Base-by-base conservation (phyloP, 83 land plant species). In the Thuja plicata region DNA sequence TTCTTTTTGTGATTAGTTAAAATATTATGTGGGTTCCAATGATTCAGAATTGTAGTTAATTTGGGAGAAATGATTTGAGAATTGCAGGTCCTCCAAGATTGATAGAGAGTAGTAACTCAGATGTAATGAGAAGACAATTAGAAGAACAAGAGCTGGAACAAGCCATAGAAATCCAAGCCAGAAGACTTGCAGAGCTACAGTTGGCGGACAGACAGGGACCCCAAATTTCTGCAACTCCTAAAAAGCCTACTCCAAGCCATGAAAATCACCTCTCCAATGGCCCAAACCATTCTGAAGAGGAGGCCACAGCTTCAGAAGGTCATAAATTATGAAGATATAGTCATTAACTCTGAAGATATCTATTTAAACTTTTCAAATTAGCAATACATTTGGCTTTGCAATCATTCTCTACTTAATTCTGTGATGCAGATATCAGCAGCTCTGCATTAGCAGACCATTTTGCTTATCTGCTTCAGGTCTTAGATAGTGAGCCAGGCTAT, bases 101-200 rank as follows among this genome's bases (percentile, higher is more conserved):
- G 93, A 62, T 93, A 88, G 90, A 93, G 87, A 86, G 34, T 87
- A 85, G 34, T 88, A 85, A 62, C 30, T 90, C 91, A n/a, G 94
- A 93, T 74, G 90, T 92, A 70, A 71, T 89, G 85, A 92, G 94
- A 74, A 93, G 92, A 66, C 90, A 90, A 66, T 70, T 94, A 84
- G 95, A 94, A 40, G 96, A 97, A 87, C 94, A 94, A 80, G 93
- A 89, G 12, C 87, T 97, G 81, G 95, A 96, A 90, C 95, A 94
- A 86, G 95, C 95, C 24, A 89, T 95, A 11, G 95, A 95, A 87
- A 90, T 94, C 2, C 94, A 93, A 62, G 85, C 92, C 15, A 89
- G 92, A 78, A 92, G 93, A 46, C 35, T 94, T 66, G 90, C 92
- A 91, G 90, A 89, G 86, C 89, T 94, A 37, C 93, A 91, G 71